Base-by-base conservation (phyloP, 148 eudicot genomes). In the Diospyros kaki region DNA sequence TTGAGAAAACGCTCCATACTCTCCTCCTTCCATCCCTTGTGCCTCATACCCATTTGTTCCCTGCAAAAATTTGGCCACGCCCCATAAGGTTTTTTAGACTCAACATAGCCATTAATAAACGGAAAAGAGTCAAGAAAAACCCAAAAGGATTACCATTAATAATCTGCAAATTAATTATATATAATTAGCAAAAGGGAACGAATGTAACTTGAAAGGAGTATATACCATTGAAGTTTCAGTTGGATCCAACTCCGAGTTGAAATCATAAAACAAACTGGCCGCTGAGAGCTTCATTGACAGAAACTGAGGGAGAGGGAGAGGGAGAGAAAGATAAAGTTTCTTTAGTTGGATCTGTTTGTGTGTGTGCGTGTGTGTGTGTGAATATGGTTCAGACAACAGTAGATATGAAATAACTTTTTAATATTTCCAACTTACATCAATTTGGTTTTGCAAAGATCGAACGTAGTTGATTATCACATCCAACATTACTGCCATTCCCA, bases 401-500 rank as follows among this genome's bases (percentile, higher is more conserved):
- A 28, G 39, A 1, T 40, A 12, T 3, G n/a, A 52, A 8, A 4
- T 52, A 6, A 39, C 9, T 54, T 17, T 62, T 43, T 10, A 54
- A 51, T 46, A 13, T 3, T 15, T 45, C 39, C 0, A 1, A 73
- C 79, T 53, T 78, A 91, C 97, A 90, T 93, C 97, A 61, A 93
- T 93, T 82, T 93, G 97, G 73, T 89, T 90, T 77, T 93, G 97
- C 72, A 93, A 75, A 8, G 95, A 89, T 58, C 85, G 81, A 71
- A 93, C 88, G 63, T 93, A 93, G 61, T 83, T 93, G 66, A 87
- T 93, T 17, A 90, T 93, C 58, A 93, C 97, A 83, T 93, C 97
- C 75, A 93, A 75, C 97, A 90, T 89, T 41, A 87, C 95, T 9
- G 97, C 95, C 97, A 93, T 90, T 74, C 93, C 97, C 96, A 93